Conservation (phyloP, 2,329 filamentous ascomycete species). For the Amauroascus niger region DNA sequence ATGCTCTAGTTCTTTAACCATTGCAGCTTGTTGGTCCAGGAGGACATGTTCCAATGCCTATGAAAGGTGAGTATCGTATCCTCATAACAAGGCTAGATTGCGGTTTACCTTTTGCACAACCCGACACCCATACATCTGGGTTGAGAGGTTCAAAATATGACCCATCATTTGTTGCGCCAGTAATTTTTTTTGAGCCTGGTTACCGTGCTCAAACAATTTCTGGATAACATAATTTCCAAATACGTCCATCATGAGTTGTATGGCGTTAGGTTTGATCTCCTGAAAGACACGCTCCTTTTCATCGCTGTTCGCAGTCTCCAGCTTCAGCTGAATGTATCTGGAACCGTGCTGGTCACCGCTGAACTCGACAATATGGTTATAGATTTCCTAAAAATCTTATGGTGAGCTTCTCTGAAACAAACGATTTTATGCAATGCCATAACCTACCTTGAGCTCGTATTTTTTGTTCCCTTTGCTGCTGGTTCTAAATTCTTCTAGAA, state of each 20-base stretch:
- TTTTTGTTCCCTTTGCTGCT: constrained; percentile 63
- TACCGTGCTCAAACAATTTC: constrained; percentile 94
- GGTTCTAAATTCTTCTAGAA: constrained; percentile 71
- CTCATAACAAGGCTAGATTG: neutral
- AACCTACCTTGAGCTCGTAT: constrained; percentile 63
- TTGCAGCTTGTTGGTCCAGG: constrained; percentile 76
- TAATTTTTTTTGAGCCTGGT: constrained; percentile 81
- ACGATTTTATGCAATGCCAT: neutral
- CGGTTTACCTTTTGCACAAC: constrained; percentile 77
- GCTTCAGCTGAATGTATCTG: constrained; percentile 85
- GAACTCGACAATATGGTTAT: constrained; percentile 80
- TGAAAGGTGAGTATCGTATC: constrained; percentile 10
- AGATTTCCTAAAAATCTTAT: constrained; percentile 55
- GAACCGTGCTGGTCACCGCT: constrained; percentile 93
- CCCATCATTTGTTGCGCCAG: constrained; percentile 80
- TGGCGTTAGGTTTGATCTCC: constrained; percentile 72
- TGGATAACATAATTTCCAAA: constrained; percentile 99
- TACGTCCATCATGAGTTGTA: constrained; percentile 89
- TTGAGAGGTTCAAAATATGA: constrained; percentile 67
- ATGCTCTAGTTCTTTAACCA: constrained; percentile 72
- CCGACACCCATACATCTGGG: constrained; percentile 86
- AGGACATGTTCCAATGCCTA: constrained; percentile 82
- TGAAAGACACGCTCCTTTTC: constrained; percentile 86
- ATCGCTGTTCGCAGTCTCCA: constrained; percentile 87
- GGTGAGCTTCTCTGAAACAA: neutral